phyloP scores from a whole-genome alignment of 441 rosid species.

The Dalechampia spathulata region DNA sequence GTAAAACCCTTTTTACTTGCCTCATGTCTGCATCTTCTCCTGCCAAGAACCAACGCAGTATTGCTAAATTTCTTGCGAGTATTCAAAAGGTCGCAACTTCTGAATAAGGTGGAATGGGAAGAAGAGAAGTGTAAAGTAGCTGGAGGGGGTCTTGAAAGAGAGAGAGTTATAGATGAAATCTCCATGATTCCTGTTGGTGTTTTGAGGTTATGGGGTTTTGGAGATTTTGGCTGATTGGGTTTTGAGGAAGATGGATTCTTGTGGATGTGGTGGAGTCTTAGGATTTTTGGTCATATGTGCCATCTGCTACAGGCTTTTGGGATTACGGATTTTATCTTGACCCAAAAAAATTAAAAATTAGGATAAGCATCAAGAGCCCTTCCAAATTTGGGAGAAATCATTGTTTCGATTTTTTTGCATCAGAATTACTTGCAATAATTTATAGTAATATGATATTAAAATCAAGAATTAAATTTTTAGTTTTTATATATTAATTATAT shows the following conservation, averaged over 20 bases:
- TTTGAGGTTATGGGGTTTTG: neutral
- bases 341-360: neutral
- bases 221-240: conserved; percentile 1
- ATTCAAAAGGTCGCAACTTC: conserved; percentile 15
- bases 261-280: conserved; percentile 3
- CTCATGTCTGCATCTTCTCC: conserved; percentile 25
- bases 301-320: neutral
- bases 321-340: neutral
- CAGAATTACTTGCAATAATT: too few relatives aligned
- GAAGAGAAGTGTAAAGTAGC: conserved; percentile 25
- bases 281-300: neutral
- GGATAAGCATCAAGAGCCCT: neutral
- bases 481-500: too few relatives aligned
- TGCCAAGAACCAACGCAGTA: conserved; percentile 31
- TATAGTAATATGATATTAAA: too few relatives aligned
- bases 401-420: too few relatives aligned
- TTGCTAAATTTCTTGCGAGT: conserved; percentile 19
- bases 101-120: conserved; percentile 19
- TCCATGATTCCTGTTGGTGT: conserved; percentile 35
- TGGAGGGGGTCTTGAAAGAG: conserved; percentile 25
- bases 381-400: too few relatives aligned
- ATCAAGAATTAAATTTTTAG: too few relatives aligned
- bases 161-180: conserved; percentile 47
- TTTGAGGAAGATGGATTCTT: conserved; percentile 10
- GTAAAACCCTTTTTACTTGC: conserved; percentile 40